phyloP scores from a whole-genome alignment of 2,329 filamentous ascomycete species.

The Claviceps citrina region DNA sequence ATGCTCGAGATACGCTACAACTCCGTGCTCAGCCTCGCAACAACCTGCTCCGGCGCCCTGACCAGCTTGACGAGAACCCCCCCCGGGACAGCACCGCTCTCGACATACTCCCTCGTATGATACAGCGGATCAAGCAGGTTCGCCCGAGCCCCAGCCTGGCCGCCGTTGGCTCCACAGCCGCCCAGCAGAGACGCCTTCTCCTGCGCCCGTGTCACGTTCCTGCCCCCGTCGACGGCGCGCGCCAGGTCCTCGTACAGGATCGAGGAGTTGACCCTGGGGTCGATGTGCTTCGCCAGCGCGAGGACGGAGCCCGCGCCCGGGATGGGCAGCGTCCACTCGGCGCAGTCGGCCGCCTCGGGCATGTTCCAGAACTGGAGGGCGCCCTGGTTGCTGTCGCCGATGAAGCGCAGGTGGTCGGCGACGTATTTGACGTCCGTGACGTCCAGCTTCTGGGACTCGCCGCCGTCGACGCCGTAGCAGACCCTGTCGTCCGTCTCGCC shows the following conservation, averaged over 20 bases:
- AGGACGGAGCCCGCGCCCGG: background rate
- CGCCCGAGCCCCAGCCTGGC: background rate
- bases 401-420: constrained; percentile 2
- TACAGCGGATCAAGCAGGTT: background rate
- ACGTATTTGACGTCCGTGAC: constrained; percentile 1
- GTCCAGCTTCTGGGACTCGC: constrained; percentile 1
- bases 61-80: background rate
- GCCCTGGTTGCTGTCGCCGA: background rate
- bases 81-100: background rate
- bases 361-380: constrained; percentile 6
- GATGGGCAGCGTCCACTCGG: constrained; percentile 8
- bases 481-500: constrained; percentile 1
- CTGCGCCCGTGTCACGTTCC: background rate
- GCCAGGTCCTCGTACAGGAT: constrained; percentile 12
- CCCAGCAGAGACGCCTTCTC: background rate
- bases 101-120: background rate
- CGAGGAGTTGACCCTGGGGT: constrained; percentile 6
- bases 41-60: background rate
- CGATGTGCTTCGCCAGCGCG: constrained; percentile 8
- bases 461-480: constrained; percentile 5
- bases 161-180: background rate
- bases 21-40: background rate
- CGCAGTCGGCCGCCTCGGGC: constrained; percentile 9
- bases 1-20: too few relatives aligned
- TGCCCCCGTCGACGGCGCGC: constrained; percentile 11